Evolutionary conservation across 2,329 filamentous ascomycete species (phyloP), one percentile per base, ranked within the genome.

Genomic region (Whalleya microplaca): DNA sequence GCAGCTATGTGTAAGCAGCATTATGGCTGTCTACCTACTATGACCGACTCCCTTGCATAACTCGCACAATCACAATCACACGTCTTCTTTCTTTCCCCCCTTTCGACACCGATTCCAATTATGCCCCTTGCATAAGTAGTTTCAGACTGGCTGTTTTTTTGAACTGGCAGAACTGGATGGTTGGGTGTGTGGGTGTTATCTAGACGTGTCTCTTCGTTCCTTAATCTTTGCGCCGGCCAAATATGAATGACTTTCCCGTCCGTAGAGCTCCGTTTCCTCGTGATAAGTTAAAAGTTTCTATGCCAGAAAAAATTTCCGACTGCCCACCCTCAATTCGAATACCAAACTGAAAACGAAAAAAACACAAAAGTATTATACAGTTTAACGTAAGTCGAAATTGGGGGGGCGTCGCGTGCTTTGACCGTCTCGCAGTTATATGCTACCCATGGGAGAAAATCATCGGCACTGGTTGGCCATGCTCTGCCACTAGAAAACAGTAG

Each of bases 341-440:
- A 53, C 58, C 52, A 51, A 54, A 53, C 52, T 59, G 55, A 60
- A 64, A 61, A 52, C 46, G 52, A 57, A 59, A 52, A 52, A 61
- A 59, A 23, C 69, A 70, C 66, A 52, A 52, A 61, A 59, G 29
- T 69, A 70, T 67, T 66, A 67, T 69, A 71, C 68, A 69, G 61
- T 60, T 50, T 16, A 61, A 62, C 41, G 53, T 61, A 48, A 59
- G n/a, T 59, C 61, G 58, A 61, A 53, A 48, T 54, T n/a, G 21
- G 21, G 41, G 57, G 41, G 23, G 21, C 41, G 45, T 53, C 41
- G 53, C 41, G 46, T 51, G 48, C 51, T 60, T n/a, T 51, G 52
- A 49, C 54, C 48, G 58, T 55, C 53, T 64, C 48, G 52, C 61
- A 62, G 51, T 52, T 45, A 44, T 48, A 45, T 49, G 41, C 53